These are phyloP conservation scores for Periconia digitata DNA, from an alignment of 2,329 filamentous ascomycete species.

Conservation along the genomic window DNA sequence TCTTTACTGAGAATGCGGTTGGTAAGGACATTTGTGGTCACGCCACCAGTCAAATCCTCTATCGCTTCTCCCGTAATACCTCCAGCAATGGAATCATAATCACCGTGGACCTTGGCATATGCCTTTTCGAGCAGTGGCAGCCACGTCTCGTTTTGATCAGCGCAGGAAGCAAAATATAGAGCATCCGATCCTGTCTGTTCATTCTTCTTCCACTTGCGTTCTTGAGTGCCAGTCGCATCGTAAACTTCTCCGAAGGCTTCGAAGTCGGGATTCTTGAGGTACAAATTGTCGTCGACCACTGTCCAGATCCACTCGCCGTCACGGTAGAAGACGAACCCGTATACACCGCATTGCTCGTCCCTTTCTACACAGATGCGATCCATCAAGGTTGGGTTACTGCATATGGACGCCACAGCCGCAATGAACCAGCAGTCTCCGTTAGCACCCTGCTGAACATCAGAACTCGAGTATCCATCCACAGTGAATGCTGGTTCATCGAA, in stretches of 20 bases:
- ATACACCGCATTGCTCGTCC: conserved; percentile 74
- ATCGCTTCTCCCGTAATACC: conserved; percentile 59
- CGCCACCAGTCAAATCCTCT: conserved; percentile 65
- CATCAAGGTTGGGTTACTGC: conserved; percentile 70
- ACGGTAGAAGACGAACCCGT: conserved; percentile 81
- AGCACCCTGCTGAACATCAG: conserved; percentile 75
- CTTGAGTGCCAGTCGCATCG: conserved; percentile 61
- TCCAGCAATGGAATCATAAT: conserved; percentile 73
- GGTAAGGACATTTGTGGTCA: conserved; percentile 67
- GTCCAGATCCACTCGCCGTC: conserved; percentile 74
- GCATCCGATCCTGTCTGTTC: conserved; percentile 75
- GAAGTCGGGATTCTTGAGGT: conserved; percentile 70
- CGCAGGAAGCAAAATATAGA: conserved; percentile 75
- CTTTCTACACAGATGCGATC: conserved; percentile 72
- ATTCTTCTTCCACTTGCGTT: conserved; percentile 63
- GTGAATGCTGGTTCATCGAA: conserved; percentile 77
- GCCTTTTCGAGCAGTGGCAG: conserved; percentile 78
- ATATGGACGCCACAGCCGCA: conserved; percentile 74
- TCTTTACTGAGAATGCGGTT: conserved; percentile 75
- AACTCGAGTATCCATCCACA: conserved; percentile 72
- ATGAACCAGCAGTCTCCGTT: conserved; percentile 87
- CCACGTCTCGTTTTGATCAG: conserved; percentile 79
- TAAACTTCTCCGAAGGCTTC: conserved; percentile 58
- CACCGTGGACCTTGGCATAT: conserved; percentile 81
- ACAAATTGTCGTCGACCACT: conserved; percentile 88